Evolutionary conservation across 2,329 filamentous ascomycete genomes (phyloP).

Genomic region (Clathrospora elynae): DNA sequence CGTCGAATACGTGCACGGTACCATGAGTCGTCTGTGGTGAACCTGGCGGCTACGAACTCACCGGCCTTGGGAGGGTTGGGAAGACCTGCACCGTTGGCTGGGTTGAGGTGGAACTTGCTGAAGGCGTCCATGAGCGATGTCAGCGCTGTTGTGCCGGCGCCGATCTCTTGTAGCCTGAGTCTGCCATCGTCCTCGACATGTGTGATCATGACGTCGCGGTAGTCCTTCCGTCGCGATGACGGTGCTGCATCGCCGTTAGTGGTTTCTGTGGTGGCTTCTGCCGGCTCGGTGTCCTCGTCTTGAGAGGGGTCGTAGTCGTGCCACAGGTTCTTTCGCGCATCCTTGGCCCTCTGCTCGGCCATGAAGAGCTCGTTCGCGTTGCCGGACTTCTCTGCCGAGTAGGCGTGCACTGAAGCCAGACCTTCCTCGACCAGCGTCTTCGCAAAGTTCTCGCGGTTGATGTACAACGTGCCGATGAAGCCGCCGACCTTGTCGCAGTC

Average conservation of each 20-base stretch:
- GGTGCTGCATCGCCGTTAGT: slow-evolving; percentile 60
- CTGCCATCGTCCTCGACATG: slow-evolving; percentile 82
- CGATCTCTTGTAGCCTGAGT: slow-evolving; percentile 90
- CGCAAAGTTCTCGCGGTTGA: slow-evolving; percentile 94
- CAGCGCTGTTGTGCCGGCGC: slow-evolving; percentile 80
- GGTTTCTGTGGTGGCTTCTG: slow-evolving; percentile 54
- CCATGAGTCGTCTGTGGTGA: slow-evolving; percentile 88
- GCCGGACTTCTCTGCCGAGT: slow-evolving; percentile 93
- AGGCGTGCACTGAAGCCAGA: slow-evolving; percentile 86
- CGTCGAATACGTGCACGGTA: slow-evolving; percentile 89
- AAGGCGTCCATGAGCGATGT: slow-evolving; percentile 90
- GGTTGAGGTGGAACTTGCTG: slow-evolving; percentile 85
- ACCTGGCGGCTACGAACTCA: slow-evolving; percentile 88
- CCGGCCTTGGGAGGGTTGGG: slow-evolving; percentile 82
- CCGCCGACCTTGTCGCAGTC: slow-evolving; percentile 95
- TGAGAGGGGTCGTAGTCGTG: slow-evolving; percentile 91
- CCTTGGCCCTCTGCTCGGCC: slow-evolving; percentile 88
- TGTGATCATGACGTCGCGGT: slow-evolving; percentile 91
- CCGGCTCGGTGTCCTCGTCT: slow-evolving; percentile 66
- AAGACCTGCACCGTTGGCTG: slow-evolving; percentile 76
- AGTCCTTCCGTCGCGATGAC: slow-evolving; percentile 77
- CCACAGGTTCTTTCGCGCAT: slow-evolving; percentile 86
- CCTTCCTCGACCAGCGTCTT: slow-evolving; percentile 94
- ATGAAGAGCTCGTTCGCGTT: slow-evolving; percentile 85
- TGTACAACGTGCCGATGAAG: slow-evolving; percentile 92